phyloP scores from a whole-genome alignment of 768 basidiomycete genomes.

The Leccinum subtestaceum region DNA sequence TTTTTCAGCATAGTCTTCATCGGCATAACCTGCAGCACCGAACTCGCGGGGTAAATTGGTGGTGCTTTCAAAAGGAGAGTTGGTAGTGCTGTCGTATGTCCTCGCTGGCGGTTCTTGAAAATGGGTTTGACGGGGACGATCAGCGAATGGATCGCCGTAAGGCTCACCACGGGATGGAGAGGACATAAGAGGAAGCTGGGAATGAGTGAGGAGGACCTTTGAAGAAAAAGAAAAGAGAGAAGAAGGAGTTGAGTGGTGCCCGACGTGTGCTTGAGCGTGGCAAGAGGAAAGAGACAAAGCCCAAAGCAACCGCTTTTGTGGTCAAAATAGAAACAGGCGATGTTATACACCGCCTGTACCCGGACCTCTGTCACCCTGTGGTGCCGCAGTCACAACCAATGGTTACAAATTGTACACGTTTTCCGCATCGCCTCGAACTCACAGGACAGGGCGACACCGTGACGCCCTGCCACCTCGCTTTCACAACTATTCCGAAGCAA shows the following conservation, averaged over 20 bases:
- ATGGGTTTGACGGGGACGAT: slow-evolving; percentile 58
- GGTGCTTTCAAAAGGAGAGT: slow-evolving; percentile 57
- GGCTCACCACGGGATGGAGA: slow-evolving; percentile 32
- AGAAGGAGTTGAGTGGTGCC: background rate
- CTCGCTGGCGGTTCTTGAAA: slow-evolving; percentile 54
- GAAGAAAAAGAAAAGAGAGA: background rate
- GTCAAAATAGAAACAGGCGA: slow-evolving; percentile 29
- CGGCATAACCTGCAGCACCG: slow-evolving; percentile 44
- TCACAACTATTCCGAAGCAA: background rate
- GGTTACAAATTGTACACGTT: background rate
- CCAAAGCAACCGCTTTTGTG: slow-evolving; percentile 25
- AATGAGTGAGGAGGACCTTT: slow-evolving; percentile 4
- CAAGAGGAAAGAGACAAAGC: slow-evolving; percentile 18
- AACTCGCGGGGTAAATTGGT: slow-evolving; percentile 54
- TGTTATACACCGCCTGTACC: slow-evolving; percentile 32
- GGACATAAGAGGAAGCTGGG: slow-evolving; percentile 20
- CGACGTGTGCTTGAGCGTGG: background rate
- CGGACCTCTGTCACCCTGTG: slow-evolving; percentile 31
- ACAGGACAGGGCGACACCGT: background rate
- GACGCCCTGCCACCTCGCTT: background rate
- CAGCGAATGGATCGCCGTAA: slow-evolving; percentile 69
- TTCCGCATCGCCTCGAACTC: background rate
- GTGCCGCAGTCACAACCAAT: background rate
- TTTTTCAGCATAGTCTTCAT: slow-evolving; percentile 77
- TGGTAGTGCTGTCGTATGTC: slow-evolving; percentile 39